Percentiles rank a stretch among this genome's conserved stretches.
phyloP scores from a whole-genome alignment of 2,329 filamentous ascomycete species.

The Fusarium clavum region DNA sequence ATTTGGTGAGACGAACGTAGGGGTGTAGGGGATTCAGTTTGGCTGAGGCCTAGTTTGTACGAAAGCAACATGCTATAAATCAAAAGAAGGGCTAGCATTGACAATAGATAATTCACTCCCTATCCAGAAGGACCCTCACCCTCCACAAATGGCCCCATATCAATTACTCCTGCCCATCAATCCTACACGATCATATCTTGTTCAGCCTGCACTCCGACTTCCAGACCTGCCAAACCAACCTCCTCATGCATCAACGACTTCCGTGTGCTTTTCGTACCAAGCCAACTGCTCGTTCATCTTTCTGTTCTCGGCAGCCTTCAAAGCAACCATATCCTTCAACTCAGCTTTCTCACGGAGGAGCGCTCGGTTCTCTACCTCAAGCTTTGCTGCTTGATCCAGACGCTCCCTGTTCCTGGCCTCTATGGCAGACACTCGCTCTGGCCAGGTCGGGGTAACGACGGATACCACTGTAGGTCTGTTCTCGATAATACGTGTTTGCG shows the following conservation, averaged over 20 bases:
- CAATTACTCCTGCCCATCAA: neutral
- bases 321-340: constrained; percentile 34
- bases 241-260: neutral
- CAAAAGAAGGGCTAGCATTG: neutral
- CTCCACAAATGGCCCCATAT: neutral
- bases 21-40: neutral
- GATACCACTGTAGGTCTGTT: constrained; percentile 55
- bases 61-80: neutral
- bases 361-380: constrained; percentile 31
- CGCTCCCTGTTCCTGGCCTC: constrained; percentile 42
- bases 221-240: neutral
- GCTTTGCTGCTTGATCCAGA: constrained; percentile 39
- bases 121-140: neutral
- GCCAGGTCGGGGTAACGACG: constrained; percentile 47
- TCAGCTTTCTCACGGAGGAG: constrained; percentile 41
- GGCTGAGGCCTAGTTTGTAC: neutral
- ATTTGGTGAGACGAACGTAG: too few relatives aligned
- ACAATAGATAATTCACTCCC: neutral
- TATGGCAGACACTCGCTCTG: constrained; percentile 50
- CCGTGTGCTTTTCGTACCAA: constrained; percentile 33
- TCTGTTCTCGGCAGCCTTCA: constrained; percentile 37
- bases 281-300: constrained; percentile 29
- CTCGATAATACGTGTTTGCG: constrained; percentile 60
- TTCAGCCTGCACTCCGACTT: neutral
- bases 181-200: too few relatives aligned